Evolutionary conservation across 495 filamentous ascomycete species (phyloP).

Genomic region (Hyaloscypha hepaticicola): DNA sequence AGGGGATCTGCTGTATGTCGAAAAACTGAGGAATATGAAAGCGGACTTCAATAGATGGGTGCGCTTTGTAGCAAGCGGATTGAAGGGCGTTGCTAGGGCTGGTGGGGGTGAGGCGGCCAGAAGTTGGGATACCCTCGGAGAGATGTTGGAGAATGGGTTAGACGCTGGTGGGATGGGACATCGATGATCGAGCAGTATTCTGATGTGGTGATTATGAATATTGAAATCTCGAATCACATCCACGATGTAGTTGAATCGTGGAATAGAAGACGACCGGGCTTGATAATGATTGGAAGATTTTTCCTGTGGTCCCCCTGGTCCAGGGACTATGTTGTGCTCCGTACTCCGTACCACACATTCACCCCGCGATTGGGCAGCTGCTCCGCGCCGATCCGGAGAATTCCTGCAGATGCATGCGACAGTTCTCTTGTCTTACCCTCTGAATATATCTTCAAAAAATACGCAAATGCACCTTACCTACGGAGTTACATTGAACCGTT

Average conservation of each 20-base stretch:
- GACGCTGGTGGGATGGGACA: constrained; percentile 5
- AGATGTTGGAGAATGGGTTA: constrained; percentile 56
- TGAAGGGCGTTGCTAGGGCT: constrained; percentile 59
- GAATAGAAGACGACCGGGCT: too few species aligned
- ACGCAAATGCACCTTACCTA: background rate
- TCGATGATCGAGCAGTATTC: background rate
- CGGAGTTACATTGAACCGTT: background rate
- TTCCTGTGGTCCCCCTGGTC: too few species aligned
- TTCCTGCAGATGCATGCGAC: too few species aligned
- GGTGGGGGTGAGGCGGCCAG: constrained; percentile 48
- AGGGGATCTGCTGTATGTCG: constrained; percentile 37
- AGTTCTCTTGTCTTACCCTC: too few species aligned
- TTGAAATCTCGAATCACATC: too few species aligned
- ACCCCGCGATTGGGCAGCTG: too few species aligned
- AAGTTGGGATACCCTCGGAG: constrained; percentile 55
- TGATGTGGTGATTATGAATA: background rate
- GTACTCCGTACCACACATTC: too few species aligned
- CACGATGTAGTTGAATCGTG: too few species aligned
- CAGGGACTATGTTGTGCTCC: too few species aligned
- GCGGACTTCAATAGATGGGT: constrained; percentile 50
- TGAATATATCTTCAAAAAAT: background rate
- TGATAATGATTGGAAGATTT: too few species aligned
- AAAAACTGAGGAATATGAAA: constrained; percentile 43
- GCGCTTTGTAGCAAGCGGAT: constrained; percentile 52
- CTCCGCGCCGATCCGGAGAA: too few species aligned